These are phyloP conservation scores for Dactylellina cionopaga DNA, from an alignment of 2,329 filamentous ascomycete genomes.

Conservation along the genomic window DNA sequence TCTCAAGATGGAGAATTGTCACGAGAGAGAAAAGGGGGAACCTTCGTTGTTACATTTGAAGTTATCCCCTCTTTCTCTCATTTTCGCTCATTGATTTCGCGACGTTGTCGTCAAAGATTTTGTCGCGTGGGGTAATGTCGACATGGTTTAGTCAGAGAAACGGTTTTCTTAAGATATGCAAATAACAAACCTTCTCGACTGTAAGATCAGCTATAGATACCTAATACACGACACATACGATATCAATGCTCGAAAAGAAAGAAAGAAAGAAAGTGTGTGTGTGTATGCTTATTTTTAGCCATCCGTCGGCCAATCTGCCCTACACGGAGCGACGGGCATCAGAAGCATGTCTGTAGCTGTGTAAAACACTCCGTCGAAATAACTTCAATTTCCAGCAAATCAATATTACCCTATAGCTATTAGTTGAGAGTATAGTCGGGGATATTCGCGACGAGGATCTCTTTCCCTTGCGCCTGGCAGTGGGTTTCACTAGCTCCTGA, in stretches of 20 bases:
- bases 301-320: too few relatives aligned
- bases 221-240: too few relatives aligned
- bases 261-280: conserved; percentile 10
- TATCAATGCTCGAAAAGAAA: too few relatives aligned
- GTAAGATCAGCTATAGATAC: too few relatives aligned
- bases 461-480: conserved; percentile 4
- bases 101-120: conserved; percentile 1
- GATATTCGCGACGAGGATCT: conserved; percentile 47
- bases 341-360: too few relatives aligned
- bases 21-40: too few relatives aligned
- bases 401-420: neutral
- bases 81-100: conserved; percentile 18
- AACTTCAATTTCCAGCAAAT: neutral
- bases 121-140: conserved; percentile 29
- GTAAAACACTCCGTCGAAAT: conserved; percentile 17
- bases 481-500: conserved; percentile 31
- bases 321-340: conserved; percentile 34
- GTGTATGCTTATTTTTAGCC: conserved; percentile 38
- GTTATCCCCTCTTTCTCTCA: conserved; percentile 12
- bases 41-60: too few relatives aligned
- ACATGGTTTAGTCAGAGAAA: conserved; percentile 47
- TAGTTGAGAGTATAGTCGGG: conserved; percentile 20
- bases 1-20: conserved; percentile 48
- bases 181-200: conserved; percentile 16
- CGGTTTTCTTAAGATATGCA: conserved; percentile 16